Conservation (phyloP, 2,329 filamentous ascomycete genomes). For the Amylocarpus encephaloides region DNA sequence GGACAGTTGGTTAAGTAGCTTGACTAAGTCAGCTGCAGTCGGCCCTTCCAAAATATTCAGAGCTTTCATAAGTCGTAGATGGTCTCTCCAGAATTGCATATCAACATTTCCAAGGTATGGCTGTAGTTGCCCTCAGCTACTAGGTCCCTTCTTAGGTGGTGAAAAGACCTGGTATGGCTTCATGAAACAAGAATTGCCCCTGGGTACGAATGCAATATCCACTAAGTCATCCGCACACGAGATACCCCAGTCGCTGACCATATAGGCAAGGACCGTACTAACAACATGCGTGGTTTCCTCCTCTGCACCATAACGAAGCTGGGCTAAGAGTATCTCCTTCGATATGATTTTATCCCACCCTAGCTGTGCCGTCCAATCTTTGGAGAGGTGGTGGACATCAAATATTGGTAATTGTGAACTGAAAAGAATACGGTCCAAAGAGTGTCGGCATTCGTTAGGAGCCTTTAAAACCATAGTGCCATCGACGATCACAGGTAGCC, state of each 20-base stretch:
- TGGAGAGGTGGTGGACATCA: too few relatives aligned
- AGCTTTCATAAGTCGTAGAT: conserved; percentile 15
- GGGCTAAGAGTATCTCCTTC: conserved; percentile 12
- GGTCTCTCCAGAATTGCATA: conserved; percentile 15
- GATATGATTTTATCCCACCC: conserved; percentile 19
- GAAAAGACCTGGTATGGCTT: conserved; percentile 16
- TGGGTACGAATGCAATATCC: conserved; percentile 13
- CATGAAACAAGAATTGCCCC: conserved; percentile 8
- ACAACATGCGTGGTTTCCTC: conserved; percentile 11
- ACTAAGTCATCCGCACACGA: conserved; percentile 11
- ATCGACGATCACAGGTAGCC: conserved; percentile 16
- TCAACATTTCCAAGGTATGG: conserved; percentile 26
- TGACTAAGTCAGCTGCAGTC: conserved; percentile 18
- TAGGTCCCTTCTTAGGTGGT: not conserved
- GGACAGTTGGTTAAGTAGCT: conserved; percentile 19
- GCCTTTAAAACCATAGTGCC: conserved; percentile 4
- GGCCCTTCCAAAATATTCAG: conserved; percentile 19
- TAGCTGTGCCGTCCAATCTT: conserved; percentile 16
- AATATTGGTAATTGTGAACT: conserved; percentile 17
- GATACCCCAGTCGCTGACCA: too few relatives aligned
- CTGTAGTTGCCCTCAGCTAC: conserved; percentile 9
- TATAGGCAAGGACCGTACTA: conserved; percentile 18
- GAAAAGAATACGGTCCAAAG: conserved; percentile 13
- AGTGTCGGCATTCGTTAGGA: conserved; percentile 18
- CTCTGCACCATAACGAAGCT: conserved; percentile 16